A percentile compares a stretch with the other conserved stretches of the same genome.
phyloP scores from a whole-genome alignment of 495 filamentous ascomycete genomes.

The Articulospora tetracladia region DNA sequence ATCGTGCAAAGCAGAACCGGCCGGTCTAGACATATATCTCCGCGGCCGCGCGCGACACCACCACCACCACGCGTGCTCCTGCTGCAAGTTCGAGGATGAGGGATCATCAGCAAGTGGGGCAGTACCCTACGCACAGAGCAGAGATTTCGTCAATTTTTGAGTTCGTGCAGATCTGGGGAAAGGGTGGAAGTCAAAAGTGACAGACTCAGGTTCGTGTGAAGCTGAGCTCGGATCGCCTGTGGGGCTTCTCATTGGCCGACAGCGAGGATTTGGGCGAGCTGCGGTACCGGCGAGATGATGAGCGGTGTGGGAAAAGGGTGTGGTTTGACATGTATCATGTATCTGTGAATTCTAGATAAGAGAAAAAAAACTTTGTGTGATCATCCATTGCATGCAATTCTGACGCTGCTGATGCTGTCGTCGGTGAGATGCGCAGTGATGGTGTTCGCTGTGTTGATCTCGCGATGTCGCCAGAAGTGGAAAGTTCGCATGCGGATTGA shows the following conservation, averaged over 20 bases:
- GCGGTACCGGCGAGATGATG: not conserved
- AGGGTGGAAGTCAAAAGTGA: not conserved
- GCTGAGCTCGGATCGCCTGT: not conserved
- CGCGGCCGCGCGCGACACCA: no score
- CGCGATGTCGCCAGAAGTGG: not conserved
- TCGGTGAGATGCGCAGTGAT: not conserved
- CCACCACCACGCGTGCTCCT: no score
- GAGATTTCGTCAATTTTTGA: not conserved
- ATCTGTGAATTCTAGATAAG: not conserved
- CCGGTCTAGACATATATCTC: no score
- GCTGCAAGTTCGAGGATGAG: not conserved
- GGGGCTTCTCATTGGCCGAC: not conserved
- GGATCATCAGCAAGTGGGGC: not conserved
- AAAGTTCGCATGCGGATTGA: not conserved
- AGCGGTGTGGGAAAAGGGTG: not conserved
- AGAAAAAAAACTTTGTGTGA: not conserved
- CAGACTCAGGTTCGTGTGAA: not conserved
- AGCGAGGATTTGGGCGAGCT: not conserved
- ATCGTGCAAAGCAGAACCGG: no score
- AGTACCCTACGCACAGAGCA: not conserved
- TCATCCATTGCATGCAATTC: not conserved
- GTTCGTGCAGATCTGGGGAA: not conserved
- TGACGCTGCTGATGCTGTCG: not conserved
- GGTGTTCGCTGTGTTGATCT: not conserved
- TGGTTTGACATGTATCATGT: not conserved